Evolutionary conservation across 345 rosid species (phyloP).

Genomic region (Pugionium dolabratum): DNA sequence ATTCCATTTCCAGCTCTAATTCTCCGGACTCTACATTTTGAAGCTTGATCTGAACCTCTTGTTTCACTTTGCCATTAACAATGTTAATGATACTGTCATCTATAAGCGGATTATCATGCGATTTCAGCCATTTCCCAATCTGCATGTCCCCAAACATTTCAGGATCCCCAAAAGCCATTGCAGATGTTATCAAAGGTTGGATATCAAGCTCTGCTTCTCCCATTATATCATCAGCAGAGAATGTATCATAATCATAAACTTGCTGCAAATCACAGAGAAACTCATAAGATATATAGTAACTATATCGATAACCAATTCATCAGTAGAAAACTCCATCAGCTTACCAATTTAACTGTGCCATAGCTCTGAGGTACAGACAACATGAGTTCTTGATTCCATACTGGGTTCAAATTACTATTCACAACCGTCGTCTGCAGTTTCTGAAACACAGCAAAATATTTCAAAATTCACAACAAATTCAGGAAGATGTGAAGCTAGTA

Average conservation of each 20-base stretch:
- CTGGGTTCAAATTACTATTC: conserved; percentile 55
- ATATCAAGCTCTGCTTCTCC: conserved; percentile 49
- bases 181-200: conserved; percentile 44
- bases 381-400: conserved; percentile 56
- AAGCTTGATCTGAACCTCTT: conserved; percentile 42
- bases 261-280: conserved; percentile 26
- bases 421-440: conserved; percentile 47
- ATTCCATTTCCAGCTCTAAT: conserved; percentile 39
- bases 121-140: conserved; percentile 45
- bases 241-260: conserved; percentile 47
- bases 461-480: background rate
- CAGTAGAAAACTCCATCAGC: background rate
- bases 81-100: conserved; percentile 43
- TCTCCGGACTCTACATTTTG: conserved; percentile 48
- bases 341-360: conserved; percentile 55
- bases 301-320: background rate
- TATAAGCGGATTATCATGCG: conserved; percentile 38
- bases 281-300: background rate
- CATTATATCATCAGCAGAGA: conserved; percentile 48
- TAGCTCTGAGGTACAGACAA: conserved; percentile 50
- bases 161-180: conserved; percentile 43
- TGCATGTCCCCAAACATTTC: conserved; percentile 40
- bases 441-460: background rate
- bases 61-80: conserved; percentile 44
- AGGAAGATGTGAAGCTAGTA: background rate